Base-by-base conservation (phyloP, 164 flowering plant genomes). In the Hamamelis virginiana region DNA sequence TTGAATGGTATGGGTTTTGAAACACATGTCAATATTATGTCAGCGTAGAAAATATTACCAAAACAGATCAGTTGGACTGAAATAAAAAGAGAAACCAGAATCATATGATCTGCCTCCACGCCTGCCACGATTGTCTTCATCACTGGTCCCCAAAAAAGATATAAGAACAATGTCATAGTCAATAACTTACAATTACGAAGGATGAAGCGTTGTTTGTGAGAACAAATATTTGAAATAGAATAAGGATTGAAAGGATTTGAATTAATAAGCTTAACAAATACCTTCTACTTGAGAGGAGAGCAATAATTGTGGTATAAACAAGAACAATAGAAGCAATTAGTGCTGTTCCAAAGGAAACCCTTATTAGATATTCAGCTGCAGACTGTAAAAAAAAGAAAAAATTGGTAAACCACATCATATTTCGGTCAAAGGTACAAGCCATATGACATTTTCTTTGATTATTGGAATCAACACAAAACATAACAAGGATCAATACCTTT, bases 301-400 rank as follows among this genome's bases (percentile, higher is more conserved):
- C 95, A 76, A 95, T 85, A 27, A 95, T 95, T 67, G 99, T 69
- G 9, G 98, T 92, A 78, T 78, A 91, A 63, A 95, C 99, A 70
- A 95, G 44, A 72, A 95, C 94, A 64, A 95, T 88, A 51, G 99
- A 92, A 71, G 92, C 98, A 82, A 95, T 82, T 14, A 92, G 81
- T 26, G 99, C 89, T 5, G 98, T 95, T 57, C 98, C 99, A 85
- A 95, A 95, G 18, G 96, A 85, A 74, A 91, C 92, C 73, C 98
- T 78, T n/a, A 90, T 75, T 51, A 90, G 13, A 72, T 92, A 92
- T 69, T 87, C 98, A 55, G 80, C 86, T 47, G 82, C 88, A 67
- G 85, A 82, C 97, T 95, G 90, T 61, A 43, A 86, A 75, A 72
- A 6, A 41, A 16, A 65, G 6, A 69, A 63, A 16, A 62, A 52